These are phyloP conservation scores for Ustilaginoidea virens DNA, from an alignment of 2,329 filamentous ascomycete species.

Conservation along the genomic window DNA sequence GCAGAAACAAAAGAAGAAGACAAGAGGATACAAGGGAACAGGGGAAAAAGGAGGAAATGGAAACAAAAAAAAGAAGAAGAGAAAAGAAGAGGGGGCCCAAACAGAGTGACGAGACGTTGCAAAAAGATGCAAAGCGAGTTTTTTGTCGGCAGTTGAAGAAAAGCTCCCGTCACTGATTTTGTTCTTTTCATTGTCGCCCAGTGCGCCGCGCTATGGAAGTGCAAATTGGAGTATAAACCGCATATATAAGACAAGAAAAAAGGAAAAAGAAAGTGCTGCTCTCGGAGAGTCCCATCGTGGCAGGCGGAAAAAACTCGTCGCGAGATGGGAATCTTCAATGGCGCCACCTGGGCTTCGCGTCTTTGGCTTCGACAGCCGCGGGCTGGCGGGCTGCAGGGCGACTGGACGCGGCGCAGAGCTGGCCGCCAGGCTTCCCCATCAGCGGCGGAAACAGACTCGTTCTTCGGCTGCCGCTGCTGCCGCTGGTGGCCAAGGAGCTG, in stretches of 20 bases:
- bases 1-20: too few species aligned
- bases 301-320: too few species aligned
- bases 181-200: too few species aligned
- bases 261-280: neutral
- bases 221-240: too few species aligned
- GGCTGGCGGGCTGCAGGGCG: slow-evolving; percentile 27
- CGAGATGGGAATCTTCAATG: slow-evolving; percentile 8
- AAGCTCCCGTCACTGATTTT: too few species aligned
- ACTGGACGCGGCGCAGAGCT: slow-evolving; percentile 14
- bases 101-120: too few species aligned
- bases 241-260: too few species aligned
- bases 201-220: slow-evolving; percentile 11
- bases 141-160: too few species aligned
- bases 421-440: slow-evolving; percentile 20
- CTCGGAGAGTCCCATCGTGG: too few species aligned
- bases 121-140: too few species aligned
- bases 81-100: neutral
- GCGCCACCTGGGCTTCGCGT: slow-evolving; percentile 35
- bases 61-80: neutral
- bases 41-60: neutral
- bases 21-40: too few species aligned
- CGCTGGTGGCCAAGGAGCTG: slow-evolving; percentile 36
- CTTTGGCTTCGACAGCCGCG: slow-evolving; percentile 18
- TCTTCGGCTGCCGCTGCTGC: slow-evolving; percentile 29
- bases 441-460: slow-evolving; percentile 38